These are phyloP conservation scores for Echinochloa phyllopogon DNA, from an alignment of 176 grass and related monocot genomes.

Conservation along the genomic window DNA sequence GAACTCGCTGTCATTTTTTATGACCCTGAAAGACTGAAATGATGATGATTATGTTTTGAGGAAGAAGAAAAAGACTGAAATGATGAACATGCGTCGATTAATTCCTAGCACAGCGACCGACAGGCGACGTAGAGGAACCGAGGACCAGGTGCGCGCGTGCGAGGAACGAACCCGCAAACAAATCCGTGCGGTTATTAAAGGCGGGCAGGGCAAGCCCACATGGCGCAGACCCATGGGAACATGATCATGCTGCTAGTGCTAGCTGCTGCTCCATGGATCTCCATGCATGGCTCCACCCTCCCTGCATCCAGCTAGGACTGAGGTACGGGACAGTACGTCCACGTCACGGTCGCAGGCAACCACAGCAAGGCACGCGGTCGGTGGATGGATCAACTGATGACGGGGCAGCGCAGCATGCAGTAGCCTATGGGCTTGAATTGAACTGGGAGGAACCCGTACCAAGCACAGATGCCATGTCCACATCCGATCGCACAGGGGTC, in stretches of 20 bases:
- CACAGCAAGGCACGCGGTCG: not conserved
- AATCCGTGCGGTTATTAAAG: slow-evolving; percentile 41
- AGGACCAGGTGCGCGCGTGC: not conserved
- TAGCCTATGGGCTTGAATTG: not conserved
- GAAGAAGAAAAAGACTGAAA: no score
- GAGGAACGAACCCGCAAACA: slow-evolving; percentile 13
- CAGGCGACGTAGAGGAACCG: not conserved
- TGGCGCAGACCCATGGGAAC: not conserved
- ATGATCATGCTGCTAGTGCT: slow-evolving; percentile 19
- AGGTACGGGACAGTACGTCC: not conserved
- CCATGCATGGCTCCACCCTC: not conserved
- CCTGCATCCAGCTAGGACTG: slow-evolving; percentile 14
- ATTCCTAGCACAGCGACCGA: not conserved
- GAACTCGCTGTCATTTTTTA: no score
- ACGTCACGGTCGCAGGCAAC: not conserved
- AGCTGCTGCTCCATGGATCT: not conserved
- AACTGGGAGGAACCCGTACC: not conserved
- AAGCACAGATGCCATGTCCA: not conserved
- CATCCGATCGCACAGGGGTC: not conserved
- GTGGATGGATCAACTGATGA: no score
- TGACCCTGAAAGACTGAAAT: no score
- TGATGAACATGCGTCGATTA: not conserved
- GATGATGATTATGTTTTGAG: no score
- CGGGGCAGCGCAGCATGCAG: not conserved
- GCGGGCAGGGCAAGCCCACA: slow-evolving; percentile 11